Evolutionary conservation across 495 filamentous ascomycete genomes (phyloP).

Genomic region (Neurospora tetraspora): DNA sequence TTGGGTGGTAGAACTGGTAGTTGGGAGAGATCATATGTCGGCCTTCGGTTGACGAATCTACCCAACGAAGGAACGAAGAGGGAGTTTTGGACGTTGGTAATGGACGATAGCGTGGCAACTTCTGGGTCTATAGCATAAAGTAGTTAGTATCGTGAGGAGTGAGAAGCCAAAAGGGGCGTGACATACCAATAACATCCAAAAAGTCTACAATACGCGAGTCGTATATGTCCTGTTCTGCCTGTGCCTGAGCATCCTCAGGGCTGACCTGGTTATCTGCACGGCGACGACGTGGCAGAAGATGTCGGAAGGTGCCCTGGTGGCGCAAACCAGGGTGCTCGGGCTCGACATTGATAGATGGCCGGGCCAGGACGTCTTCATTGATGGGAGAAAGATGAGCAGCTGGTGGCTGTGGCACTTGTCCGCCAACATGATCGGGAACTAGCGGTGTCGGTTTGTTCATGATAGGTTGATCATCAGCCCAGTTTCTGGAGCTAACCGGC

Average conservation of each 20-base stretch:
- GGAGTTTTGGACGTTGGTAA: conserved; percentile 74
- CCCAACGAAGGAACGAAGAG: conserved; percentile 66
- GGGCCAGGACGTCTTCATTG: not conserved
- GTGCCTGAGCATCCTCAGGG: conserved; percentile 10
- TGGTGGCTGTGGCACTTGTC: not conserved
- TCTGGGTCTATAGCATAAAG: conserved; percentile 50
- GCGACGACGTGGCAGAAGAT: not conserved
- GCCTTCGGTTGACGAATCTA: conserved; percentile 54
- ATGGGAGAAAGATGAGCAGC: not conserved
- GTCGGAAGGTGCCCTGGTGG: not conserved
- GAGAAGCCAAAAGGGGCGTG: not conserved
- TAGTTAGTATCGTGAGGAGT: not conserved
- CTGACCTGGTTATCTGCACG: not conserved
- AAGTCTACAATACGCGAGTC: conserved; percentile 55
- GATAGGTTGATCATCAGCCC: not conserved
- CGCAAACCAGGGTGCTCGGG: not conserved
- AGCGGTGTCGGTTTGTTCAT: not conserved
- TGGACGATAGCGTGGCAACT: conserved; percentile 60
- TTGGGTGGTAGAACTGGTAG: conserved; percentile 5
- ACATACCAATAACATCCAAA: conserved; percentile 60
- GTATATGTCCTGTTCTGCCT: conserved; percentile 24
- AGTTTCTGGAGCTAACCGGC: not conserved
- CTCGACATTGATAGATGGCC: not conserved
- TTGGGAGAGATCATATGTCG: conserved; percentile 62
- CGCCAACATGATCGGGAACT: not conserved